These are phyloP conservation scores for Coprinellus micaceus DNA, from an alignment of 768 basidiomycete genomes.

Conservation along the genomic window DNA sequence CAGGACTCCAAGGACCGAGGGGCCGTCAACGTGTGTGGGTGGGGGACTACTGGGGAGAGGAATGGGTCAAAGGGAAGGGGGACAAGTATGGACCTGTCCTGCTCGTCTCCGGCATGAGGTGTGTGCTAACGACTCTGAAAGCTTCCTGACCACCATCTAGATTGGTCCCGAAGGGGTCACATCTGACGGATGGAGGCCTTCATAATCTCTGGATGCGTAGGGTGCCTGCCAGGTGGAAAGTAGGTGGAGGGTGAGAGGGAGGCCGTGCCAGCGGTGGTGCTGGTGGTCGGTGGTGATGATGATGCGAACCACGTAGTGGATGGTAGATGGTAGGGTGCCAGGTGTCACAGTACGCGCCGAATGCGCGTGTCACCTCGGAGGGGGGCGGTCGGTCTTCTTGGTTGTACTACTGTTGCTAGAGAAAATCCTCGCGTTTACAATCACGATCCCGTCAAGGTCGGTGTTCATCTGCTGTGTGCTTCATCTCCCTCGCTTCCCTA, in stretches of 20 bases:
- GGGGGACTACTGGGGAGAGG: conserved; percentile 20
- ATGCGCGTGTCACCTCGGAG: conserved; percentile 23
- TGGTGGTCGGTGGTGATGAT: conserved; percentile 38
- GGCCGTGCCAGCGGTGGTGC: conserved; percentile 2
- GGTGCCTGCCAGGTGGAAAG: conserved; percentile 23
- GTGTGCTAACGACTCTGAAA: conserved; percentile 7
- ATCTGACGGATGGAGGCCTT: background rate
- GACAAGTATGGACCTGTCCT: conserved; percentile 3
- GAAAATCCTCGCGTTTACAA: conserved; percentile 27
- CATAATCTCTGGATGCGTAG: conserved; percentile 11
- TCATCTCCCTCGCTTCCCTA: conserved; percentile 1
- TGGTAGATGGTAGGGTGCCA: conserved; percentile 42
- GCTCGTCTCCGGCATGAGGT: conserved; percentile 2
- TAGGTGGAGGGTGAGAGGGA: conserved; percentile 24
- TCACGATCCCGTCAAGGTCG: conserved; percentile 19
- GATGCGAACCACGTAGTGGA: conserved; percentile 43
- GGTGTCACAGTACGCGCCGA: conserved; percentile 21
- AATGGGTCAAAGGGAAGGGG: conserved; percentile 9
- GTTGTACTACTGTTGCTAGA: conserved; percentile 16
- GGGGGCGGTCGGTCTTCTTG: conserved; percentile 31
- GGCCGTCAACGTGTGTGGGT: background rate
- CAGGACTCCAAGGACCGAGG: background rate
- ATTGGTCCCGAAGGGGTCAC: background rate
- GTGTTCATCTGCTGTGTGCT: conserved; percentile 8
- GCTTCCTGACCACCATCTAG: conserved; percentile 8